Conservation (phyloP, 192 early-diverging fungal genomes). For the Coemansia furcata region DNA sequence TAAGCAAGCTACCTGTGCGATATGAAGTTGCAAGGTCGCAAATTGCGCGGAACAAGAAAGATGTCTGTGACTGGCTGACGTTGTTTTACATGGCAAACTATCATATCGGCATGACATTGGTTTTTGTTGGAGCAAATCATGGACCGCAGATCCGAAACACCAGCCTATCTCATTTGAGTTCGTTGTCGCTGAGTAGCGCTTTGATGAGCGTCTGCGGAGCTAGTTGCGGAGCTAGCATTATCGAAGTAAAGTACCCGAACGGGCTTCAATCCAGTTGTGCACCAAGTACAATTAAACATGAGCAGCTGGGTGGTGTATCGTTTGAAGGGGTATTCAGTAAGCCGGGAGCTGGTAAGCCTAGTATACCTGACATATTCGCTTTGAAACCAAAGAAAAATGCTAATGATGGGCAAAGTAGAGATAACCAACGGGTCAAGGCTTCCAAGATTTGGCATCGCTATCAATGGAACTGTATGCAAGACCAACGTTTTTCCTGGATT, state of each 20-base stretch:
- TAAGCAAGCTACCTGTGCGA: constrained; percentile 30
- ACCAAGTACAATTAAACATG: not conserved
- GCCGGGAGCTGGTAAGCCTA: not conserved
- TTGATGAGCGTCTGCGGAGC: constrained; percentile 11
- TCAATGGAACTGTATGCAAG: constrained; percentile 18
- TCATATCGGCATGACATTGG: constrained; percentile 3
- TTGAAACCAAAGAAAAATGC: not conserved
- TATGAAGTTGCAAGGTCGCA: constrained; percentile 27
- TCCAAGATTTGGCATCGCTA: constrained; percentile 5
- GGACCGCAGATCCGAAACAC: not conserved
- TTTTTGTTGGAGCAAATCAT: not conserved
- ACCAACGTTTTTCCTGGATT: constrained; percentile 16
- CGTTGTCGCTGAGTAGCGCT: constrained; percentile 6
- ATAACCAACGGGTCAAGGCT: not conserved
- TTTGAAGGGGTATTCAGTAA: constrained; percentile 28
- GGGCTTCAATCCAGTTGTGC: not conserved
- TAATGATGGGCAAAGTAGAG: not conserved
- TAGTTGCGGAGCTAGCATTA: not conserved
- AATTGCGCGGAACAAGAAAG: constrained; percentile 14
- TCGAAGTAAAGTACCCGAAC: not conserved
- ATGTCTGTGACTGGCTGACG: constrained; percentile 23
- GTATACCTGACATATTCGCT: not conserved
- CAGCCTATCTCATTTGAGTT: not conserved
- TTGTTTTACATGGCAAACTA: constrained; percentile 25
- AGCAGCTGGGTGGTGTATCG: not conserved